Conservation (phyloP, 371 early-diverging fungal species). For the Mucor mucedo region DNA sequence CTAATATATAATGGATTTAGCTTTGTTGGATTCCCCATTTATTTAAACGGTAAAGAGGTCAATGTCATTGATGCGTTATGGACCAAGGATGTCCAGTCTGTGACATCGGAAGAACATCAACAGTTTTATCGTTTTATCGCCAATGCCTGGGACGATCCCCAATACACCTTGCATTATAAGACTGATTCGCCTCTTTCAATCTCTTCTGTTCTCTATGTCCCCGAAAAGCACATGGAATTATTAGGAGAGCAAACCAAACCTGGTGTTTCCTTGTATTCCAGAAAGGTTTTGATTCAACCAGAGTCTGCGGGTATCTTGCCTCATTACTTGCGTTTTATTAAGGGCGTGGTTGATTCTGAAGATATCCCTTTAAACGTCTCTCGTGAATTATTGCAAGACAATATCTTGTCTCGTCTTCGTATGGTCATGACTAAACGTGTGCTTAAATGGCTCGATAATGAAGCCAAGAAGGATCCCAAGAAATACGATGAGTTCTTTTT, state of each 20-base stretch:
- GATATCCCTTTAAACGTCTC: conserved; percentile 98
- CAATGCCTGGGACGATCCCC: conserved; percentile 75
- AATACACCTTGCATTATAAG: conserved; percentile 75
- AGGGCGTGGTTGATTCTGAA: conserved; percentile 95
- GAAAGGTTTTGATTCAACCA: conserved; percentile 82
- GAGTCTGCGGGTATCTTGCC: conserved; percentile 79
- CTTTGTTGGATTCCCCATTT: conserved; percentile 97
- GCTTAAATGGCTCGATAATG: conserved; percentile 77
- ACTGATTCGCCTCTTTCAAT: conserved; percentile 84
- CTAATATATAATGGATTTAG: conserved; percentile 4
- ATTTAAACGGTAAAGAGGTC: conserved; percentile 74
- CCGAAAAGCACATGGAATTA: conserved; percentile 73
- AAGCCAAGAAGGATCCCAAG: conserved; percentile 70
- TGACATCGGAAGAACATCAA: conserved; percentile 88
- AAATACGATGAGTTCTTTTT: conserved; percentile 85
- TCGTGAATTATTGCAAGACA: conserved; percentile 95
- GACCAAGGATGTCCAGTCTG: conserved; percentile 81
- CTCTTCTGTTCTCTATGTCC: conserved; percentile 74
- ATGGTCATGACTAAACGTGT: conserved; percentile 74
- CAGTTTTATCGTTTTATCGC: conserved; percentile 89
- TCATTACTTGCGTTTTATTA: conserved; percentile 79
- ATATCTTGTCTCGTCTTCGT: conserved; percentile 73
- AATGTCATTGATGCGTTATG: conserved; percentile 96
- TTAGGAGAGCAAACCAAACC: conserved; percentile 71
- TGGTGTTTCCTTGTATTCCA: conserved; percentile 80